Conservation (phyloP, 805 yeast genomes). For the Schwanniomyces pseudopolymorphus region DNA sequence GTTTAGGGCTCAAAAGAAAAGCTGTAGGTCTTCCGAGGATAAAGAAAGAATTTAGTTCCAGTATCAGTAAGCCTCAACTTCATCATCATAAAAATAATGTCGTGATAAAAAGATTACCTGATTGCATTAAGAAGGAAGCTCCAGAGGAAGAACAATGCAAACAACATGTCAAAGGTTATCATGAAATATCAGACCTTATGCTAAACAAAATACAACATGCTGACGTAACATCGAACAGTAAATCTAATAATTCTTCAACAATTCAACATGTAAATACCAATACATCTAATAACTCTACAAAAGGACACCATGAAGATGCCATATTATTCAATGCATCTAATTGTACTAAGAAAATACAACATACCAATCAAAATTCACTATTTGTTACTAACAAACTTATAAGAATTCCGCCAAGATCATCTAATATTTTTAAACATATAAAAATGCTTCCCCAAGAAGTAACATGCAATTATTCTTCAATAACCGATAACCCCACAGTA, state of each 20-base stretch:
- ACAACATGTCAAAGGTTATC: not conserved
- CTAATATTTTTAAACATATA: slow-evolving; percentile 3
- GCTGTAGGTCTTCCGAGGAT: not conserved
- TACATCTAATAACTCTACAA: too few relatives aligned
- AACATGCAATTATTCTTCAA: not conserved
- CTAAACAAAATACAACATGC: too few relatives aligned
- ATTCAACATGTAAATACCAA: too few relatives aligned
- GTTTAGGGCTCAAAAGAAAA: not conserved
- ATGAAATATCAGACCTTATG: too few relatives aligned
- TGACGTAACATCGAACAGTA: too few relatives aligned
- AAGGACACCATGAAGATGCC: too few relatives aligned
- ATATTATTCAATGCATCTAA: too few relatives aligned
- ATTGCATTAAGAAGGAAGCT: not conserved
- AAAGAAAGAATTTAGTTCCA: not conserved
- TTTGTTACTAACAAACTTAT: not conserved
- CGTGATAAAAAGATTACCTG: too few relatives aligned
- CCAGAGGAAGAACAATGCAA: not conserved
- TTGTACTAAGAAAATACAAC: too few relatives aligned
- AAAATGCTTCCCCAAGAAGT: not conserved
- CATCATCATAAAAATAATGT: not conserved
- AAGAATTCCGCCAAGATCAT: slow-evolving; percentile 6
- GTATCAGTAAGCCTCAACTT: not conserved
- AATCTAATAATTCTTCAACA: too few relatives aligned
- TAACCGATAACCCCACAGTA: too few relatives aligned
- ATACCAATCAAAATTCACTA: not conserved